These are phyloP conservation scores for Phyllachora maydis DNA, from an alignment of 2,329 filamentous ascomycete species.

Conservation along the genomic window DNA sequence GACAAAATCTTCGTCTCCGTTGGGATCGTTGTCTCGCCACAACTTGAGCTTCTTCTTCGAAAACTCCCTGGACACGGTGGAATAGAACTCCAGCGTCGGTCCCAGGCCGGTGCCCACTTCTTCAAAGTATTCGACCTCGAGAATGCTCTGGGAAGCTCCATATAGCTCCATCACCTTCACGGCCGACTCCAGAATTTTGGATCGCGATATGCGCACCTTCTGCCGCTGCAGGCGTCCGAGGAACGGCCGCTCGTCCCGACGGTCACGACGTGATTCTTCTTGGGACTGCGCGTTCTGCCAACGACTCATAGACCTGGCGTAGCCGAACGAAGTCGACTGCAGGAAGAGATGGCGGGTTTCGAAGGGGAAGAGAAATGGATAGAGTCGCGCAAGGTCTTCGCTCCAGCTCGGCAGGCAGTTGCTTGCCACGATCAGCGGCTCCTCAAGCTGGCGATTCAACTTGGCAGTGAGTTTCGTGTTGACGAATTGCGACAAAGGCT, in stretches of 20 bases:
- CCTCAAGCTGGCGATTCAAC: constrained; percentile 87
- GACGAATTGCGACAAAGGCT: constrained; percentile 84
- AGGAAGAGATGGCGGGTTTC: constrained; percentile 93
- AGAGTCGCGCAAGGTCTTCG: constrained; percentile 79
- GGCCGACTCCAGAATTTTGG: constrained; percentile 89
- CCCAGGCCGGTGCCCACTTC: constrained; percentile 93
- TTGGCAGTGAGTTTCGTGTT: constrained; percentile 98
- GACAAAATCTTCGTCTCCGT: constrained; percentile 57
- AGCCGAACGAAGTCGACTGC: constrained; percentile 95
- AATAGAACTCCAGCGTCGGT: constrained; percentile 94
- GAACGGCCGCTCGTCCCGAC: constrained; percentile 79
- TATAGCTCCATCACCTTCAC: constrained; percentile 99
- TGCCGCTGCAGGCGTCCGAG: constrained; percentile 81
- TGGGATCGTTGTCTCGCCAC: constrained; percentile 78
- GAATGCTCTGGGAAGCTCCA: constrained; percentile 82
- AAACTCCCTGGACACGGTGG: constrained; percentile 90
- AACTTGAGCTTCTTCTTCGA: constrained; percentile 93
- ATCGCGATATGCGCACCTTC: constrained; percentile 90
- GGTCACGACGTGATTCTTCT: constrained; percentile 63
- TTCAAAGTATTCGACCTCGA: constrained; percentile 97
- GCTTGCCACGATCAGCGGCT: constrained; percentile 90
- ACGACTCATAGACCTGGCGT: constrained; percentile 87
- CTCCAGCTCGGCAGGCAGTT: constrained; percentile 93
- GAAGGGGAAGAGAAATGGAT: constrained; percentile 94
- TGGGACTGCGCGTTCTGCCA: constrained; percentile 85